These are phyloP conservation scores for Tubosaeta sp. DNA, from an alignment of 768 basidiomycete species.

Conservation along the genomic window DNA sequence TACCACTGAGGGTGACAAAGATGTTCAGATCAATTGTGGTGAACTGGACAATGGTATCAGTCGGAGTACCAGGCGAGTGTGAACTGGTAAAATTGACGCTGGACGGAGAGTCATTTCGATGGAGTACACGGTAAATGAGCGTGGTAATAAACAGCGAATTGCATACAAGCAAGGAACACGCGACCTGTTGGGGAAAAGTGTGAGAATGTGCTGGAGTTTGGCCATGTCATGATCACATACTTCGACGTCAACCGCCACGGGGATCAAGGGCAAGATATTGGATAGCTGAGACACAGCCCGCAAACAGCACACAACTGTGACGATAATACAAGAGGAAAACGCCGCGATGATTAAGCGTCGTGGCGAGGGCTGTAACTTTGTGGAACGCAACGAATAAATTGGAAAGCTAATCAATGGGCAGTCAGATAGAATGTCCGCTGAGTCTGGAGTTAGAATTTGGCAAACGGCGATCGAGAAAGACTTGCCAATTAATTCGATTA, in stretches of 20 bases:
- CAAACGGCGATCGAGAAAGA: not conserved
- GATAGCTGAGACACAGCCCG: constrained; percentile 9
- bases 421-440: constrained; percentile 22
- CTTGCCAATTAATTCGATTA: constrained; percentile 17
- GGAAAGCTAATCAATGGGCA: constrained; percentile 9
- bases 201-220: not conserved
- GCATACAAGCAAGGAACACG: constrained; percentile 12
- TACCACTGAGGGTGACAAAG: not conserved
- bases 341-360: constrained; percentile 6
- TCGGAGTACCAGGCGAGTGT: not conserved
- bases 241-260: constrained; percentile 11
- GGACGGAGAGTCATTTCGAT: not conserved
- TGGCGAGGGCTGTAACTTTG: constrained; percentile 1
- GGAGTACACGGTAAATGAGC: constrained; percentile 8
- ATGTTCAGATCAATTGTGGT: constrained; percentile 10
- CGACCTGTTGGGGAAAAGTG: constrained; percentile 9
- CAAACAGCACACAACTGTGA: constrained; percentile 4
- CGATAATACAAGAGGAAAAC: constrained; percentile 7
- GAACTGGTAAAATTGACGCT: not conserved
- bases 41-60: constrained; percentile 1
- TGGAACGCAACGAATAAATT: constrained; percentile 3
- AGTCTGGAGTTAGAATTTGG: not conserved
- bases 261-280: not conserved
- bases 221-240: constrained; percentile 3
- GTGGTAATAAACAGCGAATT: constrained; percentile 9